Conservation (phyloP, 1,284 basidiomycete genomes). For the Cutaneotrichosporon cavernicola region DNA sequence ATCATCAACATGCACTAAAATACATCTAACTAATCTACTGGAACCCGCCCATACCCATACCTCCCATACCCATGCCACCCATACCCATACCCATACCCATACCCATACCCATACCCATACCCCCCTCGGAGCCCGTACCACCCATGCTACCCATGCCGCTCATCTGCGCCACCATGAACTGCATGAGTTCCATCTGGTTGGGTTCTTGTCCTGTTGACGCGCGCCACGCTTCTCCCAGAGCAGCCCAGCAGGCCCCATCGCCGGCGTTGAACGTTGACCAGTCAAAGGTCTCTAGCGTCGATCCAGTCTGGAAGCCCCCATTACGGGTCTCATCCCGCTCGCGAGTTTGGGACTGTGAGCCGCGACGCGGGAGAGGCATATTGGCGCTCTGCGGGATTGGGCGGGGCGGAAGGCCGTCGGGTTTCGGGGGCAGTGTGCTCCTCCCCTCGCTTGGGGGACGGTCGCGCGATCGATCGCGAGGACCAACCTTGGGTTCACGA, state of each 20-base stretch:
- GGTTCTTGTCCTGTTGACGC: constrained; percentile 38
- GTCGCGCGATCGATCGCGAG: neutral
- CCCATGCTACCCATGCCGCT: constrained; percentile 1
- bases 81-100: neutral
- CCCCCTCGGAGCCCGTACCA: constrained; percentile 1
- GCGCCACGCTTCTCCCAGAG: constrained; percentile 42
- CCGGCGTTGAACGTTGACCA: constrained; percentile 39
- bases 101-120: neutral
- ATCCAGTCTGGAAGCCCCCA: neutral
- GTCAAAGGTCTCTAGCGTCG: constrained; percentile 29
- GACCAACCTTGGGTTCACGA: neutral
- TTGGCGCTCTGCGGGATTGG: constrained; percentile 6
- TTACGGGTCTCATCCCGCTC: neutral
- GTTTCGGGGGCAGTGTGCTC: constrained; percentile 19
- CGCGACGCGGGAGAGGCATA: constrained; percentile 9
- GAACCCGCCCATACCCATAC: constrained; percentile 12
- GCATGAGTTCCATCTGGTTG: constrained; percentile 47
- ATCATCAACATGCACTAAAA: neutral
- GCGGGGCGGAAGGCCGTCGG: constrained; percentile 18
- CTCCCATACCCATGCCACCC: constrained; percentile 7
- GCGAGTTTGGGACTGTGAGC: neutral
- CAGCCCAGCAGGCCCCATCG: constrained; percentile 36
- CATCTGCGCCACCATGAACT: constrained; percentile 30
- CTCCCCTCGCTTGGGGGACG: constrained; percentile 1
- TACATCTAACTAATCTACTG: constrained; percentile 8